Evolutionary conservation across 805 yeast species (phyloP).

Genomic region (Candida oleophila): DNA sequence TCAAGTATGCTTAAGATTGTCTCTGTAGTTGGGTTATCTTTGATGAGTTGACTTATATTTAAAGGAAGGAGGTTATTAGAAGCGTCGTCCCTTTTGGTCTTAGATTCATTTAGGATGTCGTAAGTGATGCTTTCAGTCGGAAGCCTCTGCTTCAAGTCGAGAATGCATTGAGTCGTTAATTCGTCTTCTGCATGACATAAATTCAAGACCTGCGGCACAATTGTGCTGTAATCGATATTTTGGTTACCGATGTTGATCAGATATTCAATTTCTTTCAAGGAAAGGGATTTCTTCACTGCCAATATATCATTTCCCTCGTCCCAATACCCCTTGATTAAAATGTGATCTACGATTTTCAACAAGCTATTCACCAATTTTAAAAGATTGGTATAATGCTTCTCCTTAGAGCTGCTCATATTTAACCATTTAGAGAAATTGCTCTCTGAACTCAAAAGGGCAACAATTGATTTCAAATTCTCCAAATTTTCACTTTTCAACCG

Average conservation of each 20-base stretch:
- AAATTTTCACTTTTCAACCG: constrained; percentile 11
- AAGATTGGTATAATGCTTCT: constrained; percentile 18
- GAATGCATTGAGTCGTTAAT: neutral
- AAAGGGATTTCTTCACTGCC: neutral
- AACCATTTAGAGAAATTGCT: constrained; percentile 25
- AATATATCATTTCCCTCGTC: constrained; percentile 5
- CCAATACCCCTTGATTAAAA: constrained; percentile 8
- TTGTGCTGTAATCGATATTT: neutral
- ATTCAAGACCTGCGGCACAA: neutral
- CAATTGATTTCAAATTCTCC: constrained; percentile 12
- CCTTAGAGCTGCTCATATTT: constrained; percentile 5
- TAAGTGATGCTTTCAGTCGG: neutral
- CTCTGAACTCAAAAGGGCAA: constrained; percentile 15
- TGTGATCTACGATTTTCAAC: constrained; percentile 16
- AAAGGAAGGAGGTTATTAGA: neutral
- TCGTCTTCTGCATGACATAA: neutral
- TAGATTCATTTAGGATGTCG: neutral
- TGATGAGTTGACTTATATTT: no score
- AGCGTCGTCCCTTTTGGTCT: neutral
- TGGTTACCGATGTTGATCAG: neutral
- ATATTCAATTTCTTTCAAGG: neutral
- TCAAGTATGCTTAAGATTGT: neutral
- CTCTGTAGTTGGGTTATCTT: neutral
- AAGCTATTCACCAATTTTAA: constrained; percentile 26
- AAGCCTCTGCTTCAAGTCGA: neutral